Base-by-base conservation (phyloP, 2,329 filamentous ascomycete species). In the Zarea fungicola region DNA sequence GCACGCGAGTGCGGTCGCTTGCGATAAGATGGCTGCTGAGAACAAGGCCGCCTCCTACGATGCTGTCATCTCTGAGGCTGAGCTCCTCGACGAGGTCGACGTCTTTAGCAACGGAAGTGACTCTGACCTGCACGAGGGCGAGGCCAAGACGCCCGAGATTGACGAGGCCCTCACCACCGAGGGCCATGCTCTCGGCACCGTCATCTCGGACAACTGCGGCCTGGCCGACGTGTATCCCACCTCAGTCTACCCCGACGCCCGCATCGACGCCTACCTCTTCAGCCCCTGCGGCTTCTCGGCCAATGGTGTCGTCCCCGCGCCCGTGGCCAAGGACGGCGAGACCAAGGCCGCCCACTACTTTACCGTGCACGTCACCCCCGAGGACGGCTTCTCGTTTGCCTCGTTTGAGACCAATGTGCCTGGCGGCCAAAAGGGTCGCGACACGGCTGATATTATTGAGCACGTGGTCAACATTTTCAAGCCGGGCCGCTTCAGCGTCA, bases 401-500 rank as follows among this genome's bases (percentile, higher is more conserved):
- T 96, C 90, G 2, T 99, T 99, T 64, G 93, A 99, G 75, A 97
- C 93, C 57, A 99, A 97, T 59, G 92, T 99, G 4, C 93, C 93
- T 2, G 87, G 89, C 22, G 84, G 83, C 5, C 89, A 96, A 71
- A 89, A 82, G 49, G 91, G 91, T 14, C 86, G 91, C 54, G 87
- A 91, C 64, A 96, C 92, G 1, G 83, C 84, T 22, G 92, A 96
- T 55, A 85, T 97, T 52, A 87, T 99, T 54, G 84, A 96, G 67
- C 89, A 96, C 56, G 93, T 97, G 1, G 90, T 97, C 37, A 78
- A 82, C 55, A 99, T 99, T 63, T 99, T 99, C 81, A 89, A 90
- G 65, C 93, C 93, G 0, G 92, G 92, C n/a, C 87, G 92, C 47
- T 99, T 99, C 77, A 96, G 87, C 60, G 89, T 99, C 50, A 99